A percentile compares a stretch with the other conserved stretches of the same genome.
phyloP scores from a whole-genome alignment of 1,284 basidiomycete species.

The Porogramme epimiltina region DNA sequence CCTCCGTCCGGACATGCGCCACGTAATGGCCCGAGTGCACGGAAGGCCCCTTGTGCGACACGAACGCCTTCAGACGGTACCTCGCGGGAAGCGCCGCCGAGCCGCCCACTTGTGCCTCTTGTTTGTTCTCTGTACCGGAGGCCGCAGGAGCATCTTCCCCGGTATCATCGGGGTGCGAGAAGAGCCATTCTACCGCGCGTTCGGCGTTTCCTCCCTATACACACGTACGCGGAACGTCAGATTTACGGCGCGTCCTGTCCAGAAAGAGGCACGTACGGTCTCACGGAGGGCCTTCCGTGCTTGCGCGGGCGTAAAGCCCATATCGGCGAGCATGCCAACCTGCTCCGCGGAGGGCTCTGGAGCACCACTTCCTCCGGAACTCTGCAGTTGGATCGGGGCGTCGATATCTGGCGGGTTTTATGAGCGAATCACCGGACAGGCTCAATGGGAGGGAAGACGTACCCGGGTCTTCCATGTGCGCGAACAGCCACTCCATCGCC shows the following conservation, averaged over 20 bases:
- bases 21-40: constrained; percentile 96
- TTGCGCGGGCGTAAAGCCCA: constrained; percentile 90
- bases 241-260: background rate
- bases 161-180: constrained; percentile 88
- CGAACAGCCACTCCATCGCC: constrained; percentile 96
- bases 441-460: constrained; percentile 17
- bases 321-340: constrained; percentile 78
- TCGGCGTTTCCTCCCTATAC: constrained; percentile 76
- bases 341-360: constrained; percentile 70
- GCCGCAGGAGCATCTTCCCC: constrained; percentile 59
- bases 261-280: constrained; percentile 57
- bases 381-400: constrained; percentile 58
- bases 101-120: constrained; percentile 39
- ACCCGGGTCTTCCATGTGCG: constrained; percentile 95
- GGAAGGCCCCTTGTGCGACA: constrained; percentile 96
- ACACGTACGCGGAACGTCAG: background rate
- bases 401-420: constrained; percentile 72
- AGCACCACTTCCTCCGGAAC: constrained; percentile 27
- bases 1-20: constrained; percentile 65
- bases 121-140: constrained; percentile 24
- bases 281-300: constrained; percentile 88
- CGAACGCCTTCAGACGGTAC: constrained; percentile 88
- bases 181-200: constrained; percentile 96
- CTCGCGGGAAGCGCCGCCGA: constrained; percentile 68
- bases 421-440: background rate